Percentiles rank a stretch among this genome's conserved stretches.
Conservation (phyloP, 345 rosid genomes). For the Linum trigynum region DNA sequence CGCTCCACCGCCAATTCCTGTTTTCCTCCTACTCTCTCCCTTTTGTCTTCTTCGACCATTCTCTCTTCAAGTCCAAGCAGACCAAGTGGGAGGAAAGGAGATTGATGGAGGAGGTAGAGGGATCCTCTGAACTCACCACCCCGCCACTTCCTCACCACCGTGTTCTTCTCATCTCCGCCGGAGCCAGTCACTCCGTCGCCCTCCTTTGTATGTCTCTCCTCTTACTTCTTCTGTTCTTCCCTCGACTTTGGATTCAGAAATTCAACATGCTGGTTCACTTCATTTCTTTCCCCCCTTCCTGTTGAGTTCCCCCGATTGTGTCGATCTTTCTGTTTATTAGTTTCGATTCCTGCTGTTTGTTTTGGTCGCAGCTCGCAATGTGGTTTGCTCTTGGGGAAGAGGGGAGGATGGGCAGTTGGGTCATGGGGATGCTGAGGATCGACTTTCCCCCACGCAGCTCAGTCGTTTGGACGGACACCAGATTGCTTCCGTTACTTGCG, state of each 20-base stretch:
- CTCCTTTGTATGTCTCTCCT: constrained; percentile 51
- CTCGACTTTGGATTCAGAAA: too few species aligned
- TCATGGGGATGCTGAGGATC: constrained; percentile 90
- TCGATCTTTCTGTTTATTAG: too few species aligned
- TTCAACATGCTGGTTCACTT: background rate
- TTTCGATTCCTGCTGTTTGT: background rate
- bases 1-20: background rate
- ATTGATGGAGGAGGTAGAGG: constrained; percentile 38
- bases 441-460: constrained; percentile 65
- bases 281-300: background rate
- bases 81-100: too few species aligned
- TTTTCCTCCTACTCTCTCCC: background rate
- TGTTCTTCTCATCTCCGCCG: constrained; percentile 81
- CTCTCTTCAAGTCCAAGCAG: background rate
- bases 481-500: constrained; percentile 65
- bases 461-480: constrained; percentile 60
- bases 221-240: background rate
- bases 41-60: background rate
- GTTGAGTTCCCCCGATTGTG: too few species aligned
- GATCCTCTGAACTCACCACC: constrained; percentile 22
- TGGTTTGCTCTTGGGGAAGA: constrained; percentile 92
- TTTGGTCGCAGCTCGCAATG: constrained; percentile 57
- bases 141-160: constrained; percentile 38
- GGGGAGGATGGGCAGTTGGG: constrained; percentile 99
- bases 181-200: constrained; percentile 95